These are phyloP conservation scores for Yamadazyma epiphylla DNA, from an alignment of 1,139 yeast genomes.

Conservation along the genomic window DNA sequence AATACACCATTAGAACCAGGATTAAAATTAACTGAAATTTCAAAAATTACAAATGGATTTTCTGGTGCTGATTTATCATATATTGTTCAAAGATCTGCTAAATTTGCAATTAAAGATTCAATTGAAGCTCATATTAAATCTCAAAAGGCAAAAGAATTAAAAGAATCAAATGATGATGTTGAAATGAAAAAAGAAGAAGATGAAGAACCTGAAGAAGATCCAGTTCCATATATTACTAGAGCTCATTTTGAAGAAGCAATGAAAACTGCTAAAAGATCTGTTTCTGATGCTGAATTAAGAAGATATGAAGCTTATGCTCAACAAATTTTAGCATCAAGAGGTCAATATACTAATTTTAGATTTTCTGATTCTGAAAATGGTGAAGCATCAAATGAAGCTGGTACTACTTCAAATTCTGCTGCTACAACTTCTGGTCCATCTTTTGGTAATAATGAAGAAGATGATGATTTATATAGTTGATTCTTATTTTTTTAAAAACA, in stretches of 20 bases:
- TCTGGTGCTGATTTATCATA: slow-evolving; percentile 98
- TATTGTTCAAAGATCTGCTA: slow-evolving; percentile 97
- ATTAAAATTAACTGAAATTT: slow-evolving; percentile 79
- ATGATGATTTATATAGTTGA: slow-evolving; percentile 91
- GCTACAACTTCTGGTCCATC: slow-evolving; percentile 40
- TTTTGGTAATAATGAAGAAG: slow-evolving; percentile 78
- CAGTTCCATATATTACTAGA: slow-evolving; percentile 92
- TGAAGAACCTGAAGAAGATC: slow-evolving; percentile 73
- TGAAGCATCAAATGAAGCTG: slow-evolving; percentile 13
- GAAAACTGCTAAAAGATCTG: slow-evolving; percentile 98
- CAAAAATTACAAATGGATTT: slow-evolving; percentile 92
- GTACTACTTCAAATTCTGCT: slow-evolving; percentile 12
- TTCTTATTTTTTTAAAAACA: no score
- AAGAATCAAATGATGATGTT: slow-evolving; percentile 49
- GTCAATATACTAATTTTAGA: slow-evolving; percentile 77
- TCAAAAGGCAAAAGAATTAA: slow-evolving; percentile 45
- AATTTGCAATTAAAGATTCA: slow-evolving; percentile 96
- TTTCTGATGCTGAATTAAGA: slow-evolving; percentile 94
- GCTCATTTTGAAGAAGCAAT: slow-evolving; percentile 97
- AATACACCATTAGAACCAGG: slow-evolving; percentile 99
- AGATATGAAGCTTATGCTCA: slow-evolving; percentile 99
- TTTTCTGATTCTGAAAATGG: slow-evolving; percentile 53
- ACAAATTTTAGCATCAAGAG: slow-evolving; percentile 93
- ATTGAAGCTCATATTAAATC: slow-evolving; percentile 75
- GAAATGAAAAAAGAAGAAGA: slow-evolving; percentile 46